Percentiles rank a stretch among this genome's conserved stretches.
These are phyloP conservation scores for Ilyonectria sp. DNA, from an alignment of 2,329 filamentous ascomycete species.

Conservation along the genomic window DNA sequence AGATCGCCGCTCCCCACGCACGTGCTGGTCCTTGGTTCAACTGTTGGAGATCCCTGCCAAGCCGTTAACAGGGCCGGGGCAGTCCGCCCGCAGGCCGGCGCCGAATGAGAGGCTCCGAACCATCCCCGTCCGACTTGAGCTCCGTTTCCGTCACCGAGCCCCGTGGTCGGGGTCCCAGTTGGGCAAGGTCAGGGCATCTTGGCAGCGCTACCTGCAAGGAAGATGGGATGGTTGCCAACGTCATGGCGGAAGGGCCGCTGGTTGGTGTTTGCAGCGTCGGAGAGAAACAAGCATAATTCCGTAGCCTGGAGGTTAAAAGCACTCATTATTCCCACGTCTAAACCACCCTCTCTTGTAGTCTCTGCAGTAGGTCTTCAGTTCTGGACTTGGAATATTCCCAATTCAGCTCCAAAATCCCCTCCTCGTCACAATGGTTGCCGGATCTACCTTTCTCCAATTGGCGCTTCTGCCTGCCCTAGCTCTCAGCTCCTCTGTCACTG, in stretches of 20 bases:
- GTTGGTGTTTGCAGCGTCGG: slow-evolving; percentile 13
- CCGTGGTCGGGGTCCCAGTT: background rate
- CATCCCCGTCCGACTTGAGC: slow-evolving; percentile 3
- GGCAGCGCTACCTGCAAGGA: slow-evolving; percentile 14
- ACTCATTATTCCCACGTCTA: background rate
- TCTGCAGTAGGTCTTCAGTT: background rate
- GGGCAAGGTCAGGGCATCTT: slow-evolving; percentile 5
- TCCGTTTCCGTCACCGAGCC: slow-evolving; percentile 43
- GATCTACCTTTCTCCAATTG: slow-evolving; percentile 35
- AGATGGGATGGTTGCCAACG: background rate
- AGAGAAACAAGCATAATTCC: slow-evolving; percentile 27
- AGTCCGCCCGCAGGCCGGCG: slow-evolving; percentile 21
- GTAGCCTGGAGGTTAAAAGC: background rate
- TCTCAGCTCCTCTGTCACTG: slow-evolving; percentile 30
- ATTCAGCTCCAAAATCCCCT: background rate
- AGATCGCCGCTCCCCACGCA: slow-evolving; percentile 34
- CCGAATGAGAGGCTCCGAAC: background rate
- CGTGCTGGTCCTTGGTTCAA: slow-evolving; percentile 33
- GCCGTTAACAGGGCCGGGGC: slow-evolving; percentile 23
- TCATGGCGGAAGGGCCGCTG: background rate
- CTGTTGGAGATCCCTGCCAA: slow-evolving; percentile 38
- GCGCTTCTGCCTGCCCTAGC: slow-evolving; percentile 39
- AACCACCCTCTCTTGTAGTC: background rate
- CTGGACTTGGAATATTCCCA: background rate
- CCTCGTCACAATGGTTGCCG: slow-evolving; percentile 35